Evolutionary conservation across 176 grass and related monocot species (phyloP), one percentile per base, ranked within the genome.

Genomic region (Themeda triandra): DNA sequence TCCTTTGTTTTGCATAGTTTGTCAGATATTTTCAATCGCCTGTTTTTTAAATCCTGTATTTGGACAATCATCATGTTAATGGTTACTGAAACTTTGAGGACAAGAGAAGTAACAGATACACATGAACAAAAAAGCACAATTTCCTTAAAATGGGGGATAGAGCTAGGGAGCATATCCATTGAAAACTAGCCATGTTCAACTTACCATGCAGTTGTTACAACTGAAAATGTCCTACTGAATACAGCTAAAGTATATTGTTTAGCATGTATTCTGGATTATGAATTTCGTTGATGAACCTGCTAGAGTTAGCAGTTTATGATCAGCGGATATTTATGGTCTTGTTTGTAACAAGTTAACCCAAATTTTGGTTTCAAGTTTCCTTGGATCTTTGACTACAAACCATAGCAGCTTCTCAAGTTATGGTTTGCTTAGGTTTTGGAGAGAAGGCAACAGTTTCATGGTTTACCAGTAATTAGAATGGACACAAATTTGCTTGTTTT

Each of bases 201-300:
- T 40, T 71, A 62, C 14, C 14, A 11, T 44, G 40, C 62, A 82
- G 13, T 28, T 85, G 33, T 27, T 75, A 69, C 63, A 76, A 54
- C 18, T 85, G 45, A 29, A 32, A 54, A 66, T 88, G 45, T 45
- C 14, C 25, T 67, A 67, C 45, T 58, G 44, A 59, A 67, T 84
- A 58, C 76, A 53, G 17, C 15, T 32, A 51, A 87, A 45, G 49
- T 51, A 9, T 59, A 32, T 67, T 21, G 2, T 24, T 66, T 11
- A 27, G 31, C 71, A 39, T 76, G 27, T 76, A 39, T 51, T 76
- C 42, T 76, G 31, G 44, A 40, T 56, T 40, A 23, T 6, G 29
- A 83, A 31, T 78, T 77, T 14, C 49, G 6, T 33, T 76, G 51
- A 73, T 87, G 36, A 67, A 35, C 28, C 2, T 24, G 59, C 32